These are phyloP conservation scores for Yamadazyma nakazawae DNA, from an alignment of 805 yeast species.

Conservation along the genomic window DNA sequence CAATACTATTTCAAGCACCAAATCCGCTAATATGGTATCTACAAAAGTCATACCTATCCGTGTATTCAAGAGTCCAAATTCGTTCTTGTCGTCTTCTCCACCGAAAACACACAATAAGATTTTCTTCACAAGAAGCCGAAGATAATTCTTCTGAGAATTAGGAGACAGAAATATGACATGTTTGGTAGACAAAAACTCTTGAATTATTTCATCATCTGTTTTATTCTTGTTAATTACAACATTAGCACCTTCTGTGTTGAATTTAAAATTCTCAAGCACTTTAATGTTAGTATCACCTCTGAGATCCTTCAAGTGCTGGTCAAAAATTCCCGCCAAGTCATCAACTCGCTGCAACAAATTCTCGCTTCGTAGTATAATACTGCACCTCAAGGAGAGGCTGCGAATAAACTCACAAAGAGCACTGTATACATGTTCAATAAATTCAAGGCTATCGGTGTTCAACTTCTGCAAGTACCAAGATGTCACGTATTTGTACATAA, in stretches of 20 bases:
- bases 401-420: conserved; percentile 21
- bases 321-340: conserved; percentile 21
- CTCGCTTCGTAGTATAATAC: conserved; percentile 10
- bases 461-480: conserved; percentile 27
- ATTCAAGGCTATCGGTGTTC: conserved; percentile 31
- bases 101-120: conserved; percentile 18
- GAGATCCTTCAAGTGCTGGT: conserved; percentile 21
- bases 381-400: conserved; percentile 13
- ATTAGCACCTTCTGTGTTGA: not conserved
- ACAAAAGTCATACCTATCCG: conserved; percentile 23
- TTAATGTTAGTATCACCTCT: conserved; percentile 12
- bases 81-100: conserved; percentile 4
- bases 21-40: conserved; percentile 25
- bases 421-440: conserved; percentile 24
- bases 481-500: conserved; percentile 21
- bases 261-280: conserved; percentile 13
- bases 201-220: conserved; percentile 9
- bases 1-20: conserved; percentile 24
- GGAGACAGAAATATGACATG: conserved; percentile 20
- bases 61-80: conserved; percentile 17
- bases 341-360: conserved; percentile 21
- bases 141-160: conserved; percentile 16
- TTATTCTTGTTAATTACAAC: conserved; percentile 3
- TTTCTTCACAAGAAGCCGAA: conserved; percentile 21
- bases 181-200: conserved; percentile 13